Base-by-base conservation (phyloP, 176 grass and related monocot species). In the Eleusine coracana region DNA sequence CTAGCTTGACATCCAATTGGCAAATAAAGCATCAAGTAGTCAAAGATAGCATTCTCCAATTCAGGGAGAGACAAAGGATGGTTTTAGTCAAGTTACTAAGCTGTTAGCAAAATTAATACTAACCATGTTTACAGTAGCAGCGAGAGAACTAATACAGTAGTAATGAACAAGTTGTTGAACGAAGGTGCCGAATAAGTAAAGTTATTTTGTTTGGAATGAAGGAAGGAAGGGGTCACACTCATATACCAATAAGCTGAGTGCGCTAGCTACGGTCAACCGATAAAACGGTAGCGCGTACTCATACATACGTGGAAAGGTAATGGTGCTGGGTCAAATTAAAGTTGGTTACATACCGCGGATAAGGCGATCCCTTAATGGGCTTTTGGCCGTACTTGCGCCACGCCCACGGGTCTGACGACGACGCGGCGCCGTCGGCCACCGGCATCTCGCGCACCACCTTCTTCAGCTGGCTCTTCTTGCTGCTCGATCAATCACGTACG, bases 311-410 rank as follows among this genome's bases (percentile, higher is more conserved):
- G 81, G 81, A 73, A 84, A 84, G 72, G 38, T 4, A 50, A 2
- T 10, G 3, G 2, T 31, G n/a, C 61, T 65, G 25, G 44, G 71
- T 64, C 68, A 82, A 49, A 66, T n/a, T n/a, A n/a, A 11, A 3
- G 48, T 14, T 20, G 87, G 73, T 74, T 91, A 96, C 56, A 10
- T 23, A 59, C 97, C 97, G 87, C 1, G 97, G 97, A 90, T 89
- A 96, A 87, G 97, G 97, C 28, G 97, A 99, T 31, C 97, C 97
- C 48, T 99, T 99, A 87, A 99, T 99, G 67, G 97, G 97, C 81
- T 99, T 99, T 80, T 99, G 97, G n/a, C 97, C 97, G 34, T 99
- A 99, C 83, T 99, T 99, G n/a, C 97, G 91, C 97, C 97, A 99
- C 37, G 97, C 93, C 97, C 97, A 99, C 66, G 91, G 73, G 83